These are phyloP conservation scores for Taphrina deformans DNA, from an alignment of 1,139 yeast genomes.

Conservation along the genomic window DNA sequence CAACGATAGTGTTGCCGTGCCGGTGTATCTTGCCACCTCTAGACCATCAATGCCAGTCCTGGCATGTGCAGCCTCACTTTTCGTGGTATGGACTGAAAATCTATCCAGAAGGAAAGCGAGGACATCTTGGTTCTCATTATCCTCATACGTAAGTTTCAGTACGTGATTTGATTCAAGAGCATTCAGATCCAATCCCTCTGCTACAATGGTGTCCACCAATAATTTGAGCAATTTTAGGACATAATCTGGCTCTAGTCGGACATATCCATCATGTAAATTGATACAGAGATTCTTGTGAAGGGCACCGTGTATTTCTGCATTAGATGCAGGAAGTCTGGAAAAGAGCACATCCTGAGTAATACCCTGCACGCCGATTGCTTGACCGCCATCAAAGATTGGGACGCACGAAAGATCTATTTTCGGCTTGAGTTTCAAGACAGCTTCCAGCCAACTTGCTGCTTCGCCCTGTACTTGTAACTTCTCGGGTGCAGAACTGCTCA, in stretches of 20 bases:
- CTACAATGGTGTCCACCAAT: conserved; percentile 1
- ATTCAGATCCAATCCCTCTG: conserved; percentile 1
- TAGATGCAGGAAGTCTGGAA: conserved; percentile 13
- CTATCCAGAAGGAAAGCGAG: conserved; percentile 3
- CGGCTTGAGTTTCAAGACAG: not conserved
- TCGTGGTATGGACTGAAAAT: not conserved
- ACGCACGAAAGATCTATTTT: not conserved
- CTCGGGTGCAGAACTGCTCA: not conserved
- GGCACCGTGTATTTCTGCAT: conserved; percentile 4
- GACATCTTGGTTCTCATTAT: conserved; percentile 4
- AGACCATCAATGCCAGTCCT: not conserved
- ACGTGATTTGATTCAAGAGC: not conserved
- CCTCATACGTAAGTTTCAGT: not conserved
- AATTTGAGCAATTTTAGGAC: conserved; percentile 9
- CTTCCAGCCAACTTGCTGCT: conserved; percentile 23
- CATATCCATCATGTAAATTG: conserved; percentile 1
- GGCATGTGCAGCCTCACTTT: not conserved
- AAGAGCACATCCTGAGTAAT: not conserved
- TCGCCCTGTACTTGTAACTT: conserved; percentile 19
- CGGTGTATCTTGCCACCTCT: conserved; percentile 1
- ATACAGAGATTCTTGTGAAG: not conserved
- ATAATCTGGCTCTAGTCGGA: conserved; percentile 1
- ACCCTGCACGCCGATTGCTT: not conserved
- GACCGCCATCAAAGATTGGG: not conserved
- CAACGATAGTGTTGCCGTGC: conserved; percentile 3